Evolutionary conservation across 148 eudicot genomes (phyloP).

Genomic region (Rhododendron simsii): DNA sequence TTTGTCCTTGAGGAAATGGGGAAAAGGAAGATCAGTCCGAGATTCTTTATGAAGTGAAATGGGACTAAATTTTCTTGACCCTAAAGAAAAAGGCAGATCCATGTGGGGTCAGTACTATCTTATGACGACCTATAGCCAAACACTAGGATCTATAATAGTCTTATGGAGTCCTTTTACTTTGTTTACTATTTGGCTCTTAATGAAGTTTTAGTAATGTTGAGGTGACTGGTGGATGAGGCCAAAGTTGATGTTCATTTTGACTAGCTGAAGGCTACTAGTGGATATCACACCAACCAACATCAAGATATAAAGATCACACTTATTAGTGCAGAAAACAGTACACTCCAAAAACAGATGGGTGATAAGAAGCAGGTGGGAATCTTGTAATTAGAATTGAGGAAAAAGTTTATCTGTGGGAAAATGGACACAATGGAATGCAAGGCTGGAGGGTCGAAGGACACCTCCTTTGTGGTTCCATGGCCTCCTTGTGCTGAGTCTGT

Average conservation of each 20-base stretch:
- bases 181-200: neutral
- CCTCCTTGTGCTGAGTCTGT: slow-evolving; percentile 15
- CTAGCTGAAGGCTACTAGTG: slow-evolving; percentile 9
- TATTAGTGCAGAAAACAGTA: slow-evolving; percentile 12
- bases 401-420: neutral
- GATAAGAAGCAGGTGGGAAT: neutral
- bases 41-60: slow-evolving; percentile 3
- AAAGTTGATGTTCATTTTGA: slow-evolving; percentile 27
- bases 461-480: slow-evolving; percentile 9
- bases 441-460: neutral
- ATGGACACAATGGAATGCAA: slow-evolving; percentile 11
- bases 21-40: neutral
- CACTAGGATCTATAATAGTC: neutral
- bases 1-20: neutral
- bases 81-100: slow-evolving; percentile 8
- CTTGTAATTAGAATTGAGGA: neutral
- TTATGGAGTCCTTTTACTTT: neutral
- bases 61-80: neutral
- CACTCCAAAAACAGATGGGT: neutral
- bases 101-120: slow-evolving; percentile 18
- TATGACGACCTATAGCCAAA: slow-evolving; percentile 5
- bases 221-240: slow-evolving; percentile 37
- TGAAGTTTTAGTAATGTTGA: slow-evolving; percentile 14
- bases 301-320: slow-evolving; percentile 16
- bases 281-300: slow-evolving; percentile 15